Base-by-base conservation (phyloP, 2,329 filamentous ascomycete species). In the Claviceps sp. region DNA sequence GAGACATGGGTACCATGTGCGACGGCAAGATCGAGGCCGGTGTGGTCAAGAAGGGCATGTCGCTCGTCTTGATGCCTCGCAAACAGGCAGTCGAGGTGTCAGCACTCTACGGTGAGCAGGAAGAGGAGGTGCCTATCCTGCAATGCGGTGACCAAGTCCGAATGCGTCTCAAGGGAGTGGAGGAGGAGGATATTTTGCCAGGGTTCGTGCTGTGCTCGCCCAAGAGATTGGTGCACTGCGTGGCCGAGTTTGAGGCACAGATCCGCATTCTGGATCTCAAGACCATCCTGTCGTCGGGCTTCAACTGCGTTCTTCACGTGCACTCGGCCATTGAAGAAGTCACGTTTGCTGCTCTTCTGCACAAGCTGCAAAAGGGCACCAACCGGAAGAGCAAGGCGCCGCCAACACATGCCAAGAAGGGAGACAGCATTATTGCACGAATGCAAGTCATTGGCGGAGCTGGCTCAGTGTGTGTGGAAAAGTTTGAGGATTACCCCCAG, bases 311-410 rank as follows among this genome's bases (percentile, higher is more conserved):
- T 42, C 75, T 98, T 59, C 93, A 98, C 72, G 88, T 98, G 22
- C 93, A 98, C 71, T 89, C 91, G 4, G 93, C 93, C 22, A 95
- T 96, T 55, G 93, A 98, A 74, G 93, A 98, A 70, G 88, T 98
- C 53, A 96, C 91, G 0, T 95, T 98, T 63, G 79, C 82, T 1
- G 79, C 84, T 4, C 77, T 98, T 50, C 72, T 98, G 59, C 93
- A 98, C 73, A 95, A 91, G 71, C 75, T 97, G 46, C 90, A 98
- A 69, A 95, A 95, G 71, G 91, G 90, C 50, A 98, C 93, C 4
- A 83, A 82, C 62, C 79, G 93, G 62, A 95, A 90, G 80, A 95
- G 88, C 73, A 97, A 96, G 79, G 79, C 84, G 57, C 82, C 93
- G 5, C 93, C 94, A 0, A 86, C 91, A 9, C 95, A 97, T 67